phyloP scores from a whole-genome alignment of 345 rosid genomes.

The Schrenkiella parvula region DNA sequence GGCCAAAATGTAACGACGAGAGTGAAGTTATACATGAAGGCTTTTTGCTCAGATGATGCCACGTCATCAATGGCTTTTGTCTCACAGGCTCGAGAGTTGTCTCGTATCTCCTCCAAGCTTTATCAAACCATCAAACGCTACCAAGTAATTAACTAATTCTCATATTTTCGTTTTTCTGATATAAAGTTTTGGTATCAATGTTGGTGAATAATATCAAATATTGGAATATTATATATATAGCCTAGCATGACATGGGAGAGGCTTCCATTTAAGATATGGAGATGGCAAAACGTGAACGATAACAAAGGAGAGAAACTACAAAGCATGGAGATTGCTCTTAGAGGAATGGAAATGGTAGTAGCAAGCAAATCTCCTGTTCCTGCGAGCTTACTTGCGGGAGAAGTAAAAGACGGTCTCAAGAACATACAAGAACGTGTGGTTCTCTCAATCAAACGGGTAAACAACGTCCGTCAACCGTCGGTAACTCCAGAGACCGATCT shows the following conservation, averaged over 20 bases:
- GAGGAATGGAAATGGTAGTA: constrained; percentile 82
- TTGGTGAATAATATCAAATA: not conserved
- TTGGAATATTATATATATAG: constrained; percentile 34
- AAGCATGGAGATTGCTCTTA: constrained; percentile 54
- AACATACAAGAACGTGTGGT: constrained; percentile 45
- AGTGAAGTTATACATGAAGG: constrained; percentile 61
- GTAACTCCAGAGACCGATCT: constrained; percentile 55
- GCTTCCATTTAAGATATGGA: constrained; percentile 52
- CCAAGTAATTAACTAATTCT: constrained; percentile 39
- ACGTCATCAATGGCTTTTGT: constrained; percentile 44
- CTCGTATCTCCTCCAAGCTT: constrained; percentile 42
- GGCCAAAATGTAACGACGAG: constrained; percentile 56
- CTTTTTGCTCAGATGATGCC: constrained; percentile 49
- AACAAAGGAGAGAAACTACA: constrained; percentile 48
- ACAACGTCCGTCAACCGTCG: constrained; percentile 32
- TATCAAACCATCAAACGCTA: constrained; percentile 47
- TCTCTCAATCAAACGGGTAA: constrained; percentile 38
- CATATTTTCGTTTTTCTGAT: not conserved
- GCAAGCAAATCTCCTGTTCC: constrained; percentile 39
- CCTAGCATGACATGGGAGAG: constrained; percentile 83
- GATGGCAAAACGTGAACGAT: constrained; percentile 34
- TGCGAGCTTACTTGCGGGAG: constrained; percentile 29
- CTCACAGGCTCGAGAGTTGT: constrained; percentile 55
- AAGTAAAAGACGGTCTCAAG: constrained; percentile 38
- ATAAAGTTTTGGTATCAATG: not conserved